These are phyloP conservation scores for Starmerella etchellsii DNA, from an alignment of 805 yeast genomes.

Conservation along the genomic window DNA sequence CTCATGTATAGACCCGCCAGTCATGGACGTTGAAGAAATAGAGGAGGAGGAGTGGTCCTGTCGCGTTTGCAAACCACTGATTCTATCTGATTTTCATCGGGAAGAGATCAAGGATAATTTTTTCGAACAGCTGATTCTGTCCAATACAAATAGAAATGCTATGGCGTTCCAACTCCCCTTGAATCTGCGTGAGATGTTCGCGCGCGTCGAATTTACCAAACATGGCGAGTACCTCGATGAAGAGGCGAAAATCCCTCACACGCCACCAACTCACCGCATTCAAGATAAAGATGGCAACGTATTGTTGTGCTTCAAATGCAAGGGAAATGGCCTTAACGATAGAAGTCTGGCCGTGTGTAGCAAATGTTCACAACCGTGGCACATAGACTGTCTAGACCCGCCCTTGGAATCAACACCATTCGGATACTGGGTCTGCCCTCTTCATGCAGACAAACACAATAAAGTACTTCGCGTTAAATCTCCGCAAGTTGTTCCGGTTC, in stretches of 20 bases:
- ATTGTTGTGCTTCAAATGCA: conserved; percentile 63
- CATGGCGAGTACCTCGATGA: conserved; percentile 63
- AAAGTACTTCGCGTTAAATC: conserved; percentile 30
- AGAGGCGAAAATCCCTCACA: conserved; percentile 8
- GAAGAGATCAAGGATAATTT: conserved; percentile 25
- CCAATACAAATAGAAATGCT: conserved; percentile 50
- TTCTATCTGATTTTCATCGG: neutral
- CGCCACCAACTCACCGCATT: conserved; percentile 25
- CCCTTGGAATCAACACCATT: conserved; percentile 14
- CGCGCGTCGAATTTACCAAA: conserved; percentile 53
- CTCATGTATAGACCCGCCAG: conserved; percentile 81
- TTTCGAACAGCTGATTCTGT: conserved; percentile 47
- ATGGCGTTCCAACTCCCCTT: conserved; percentile 55
- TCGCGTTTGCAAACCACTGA: conserved; percentile 42
- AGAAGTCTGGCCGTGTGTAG: conserved; percentile 82
- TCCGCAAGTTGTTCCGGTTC: conserved; percentile 44
- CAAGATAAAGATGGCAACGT: conserved; percentile 60
- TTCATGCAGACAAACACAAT: conserved; percentile 10
- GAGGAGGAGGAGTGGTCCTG: conserved; percentile 86
- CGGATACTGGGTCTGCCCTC: conserved; percentile 19
- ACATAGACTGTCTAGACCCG: conserved; percentile 18
- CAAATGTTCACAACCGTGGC: conserved; percentile 44
- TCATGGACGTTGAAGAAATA: conserved; percentile 38
- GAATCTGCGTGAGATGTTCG: conserved; percentile 54
- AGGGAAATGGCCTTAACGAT: conserved; percentile 54